Evolutionary conservation across 2,329 filamentous ascomycete species (phyloP), one percentile per base, ranked within the genome.

Genomic region (Torrubiella hemipterigena): DNA sequence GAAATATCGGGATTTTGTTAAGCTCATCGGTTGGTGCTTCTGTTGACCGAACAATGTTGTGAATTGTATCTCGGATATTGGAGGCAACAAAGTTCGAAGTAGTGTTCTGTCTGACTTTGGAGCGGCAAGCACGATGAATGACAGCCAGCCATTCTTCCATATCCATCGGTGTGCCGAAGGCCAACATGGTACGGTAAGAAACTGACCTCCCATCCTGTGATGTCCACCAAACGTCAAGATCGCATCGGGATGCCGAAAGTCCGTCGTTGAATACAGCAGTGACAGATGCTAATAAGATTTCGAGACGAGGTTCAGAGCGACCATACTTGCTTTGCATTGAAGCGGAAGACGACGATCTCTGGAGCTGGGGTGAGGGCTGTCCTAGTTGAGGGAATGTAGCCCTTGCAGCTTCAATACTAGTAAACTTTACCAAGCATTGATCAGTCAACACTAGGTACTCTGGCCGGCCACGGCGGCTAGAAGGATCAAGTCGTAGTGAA

Each of bases 151-250:
- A 66, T 27, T 63, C 58, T 33, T 71, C 63, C 17, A 67, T 56
- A 30, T 69, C 64, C 17, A 59, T 53, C 7, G 63, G 58, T 18
- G 64, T 45, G 29, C 49, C 50, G 42, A 73, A 71, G 43, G 65
- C 65, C 22, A 73, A 48, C 23, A 63, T 60, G 3, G 63, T 50
- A 35, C 61, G 65, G 38, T 67, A 71, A 11, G 58, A 51, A 24
- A 66, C 50, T n/a, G n/a, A n/a, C 10, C 56, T 52, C 3, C 61
- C 57, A 34, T 57, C 52, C 12, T 51, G 46, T 11, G 60, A 60
- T 35, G 58, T 62, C 69, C 69, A 73, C 67, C 68, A 73, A 3
- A 73, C 54, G 42, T 74, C 69, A 30, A 73, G 47, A 6, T 65
- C 65, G 27, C 66, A 68, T 6, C 62, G 59, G 10, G 65, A 59